Conservation (phyloP, 1,284 basidiomycete genomes). For the Lignosus rhinocerotis region DNA sequence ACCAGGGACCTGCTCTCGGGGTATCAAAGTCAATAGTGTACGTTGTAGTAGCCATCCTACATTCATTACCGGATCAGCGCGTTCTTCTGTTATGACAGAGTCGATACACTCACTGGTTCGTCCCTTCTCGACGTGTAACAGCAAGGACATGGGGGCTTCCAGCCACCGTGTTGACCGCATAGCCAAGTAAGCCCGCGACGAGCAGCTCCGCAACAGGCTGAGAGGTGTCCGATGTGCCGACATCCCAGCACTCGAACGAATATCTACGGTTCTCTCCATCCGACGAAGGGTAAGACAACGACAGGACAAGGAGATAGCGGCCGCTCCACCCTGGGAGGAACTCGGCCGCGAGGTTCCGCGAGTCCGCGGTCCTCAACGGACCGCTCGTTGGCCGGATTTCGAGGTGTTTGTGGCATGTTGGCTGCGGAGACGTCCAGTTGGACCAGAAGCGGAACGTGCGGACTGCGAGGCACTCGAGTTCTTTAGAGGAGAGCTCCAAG, state of each 20-base stretch:
- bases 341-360: conserved; percentile 42
- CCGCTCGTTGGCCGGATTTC: conserved; percentile 29
- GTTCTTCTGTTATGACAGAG: neutral
- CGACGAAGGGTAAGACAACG: conserved; percentile 29
- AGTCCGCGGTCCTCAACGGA: conserved; percentile 20
- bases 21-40: conserved; percentile 22
- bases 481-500: conserved; percentile 36
- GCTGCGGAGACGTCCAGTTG: conserved; percentile 49
- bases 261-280: conserved; percentile 27
- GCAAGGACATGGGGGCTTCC: conserved; percentile 15
- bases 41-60: conserved; percentile 17
- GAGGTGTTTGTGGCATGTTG: conserved; percentile 33
- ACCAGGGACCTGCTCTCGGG: conserved; percentile 5
- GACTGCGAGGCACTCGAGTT: conserved; percentile 45
- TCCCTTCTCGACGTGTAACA: conserved; percentile 8
- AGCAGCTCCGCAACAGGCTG: conserved; percentile 18
- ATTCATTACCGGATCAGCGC: neutral
- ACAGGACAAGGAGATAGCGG: conserved; percentile 48
- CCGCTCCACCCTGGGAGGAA: conserved; percentile 43
- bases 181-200: conserved; percentile 17
- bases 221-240: neutral
- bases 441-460: conserved; percentile 42
- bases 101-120: neutral
- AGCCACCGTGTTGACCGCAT: conserved; percentile 23
- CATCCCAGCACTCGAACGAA: conserved; percentile 56